Evolutionary conservation across 2,329 filamentous ascomycete species (phyloP), one percentile per base, ranked within the genome.

Genomic region (Colletotrichum sp.): DNA sequence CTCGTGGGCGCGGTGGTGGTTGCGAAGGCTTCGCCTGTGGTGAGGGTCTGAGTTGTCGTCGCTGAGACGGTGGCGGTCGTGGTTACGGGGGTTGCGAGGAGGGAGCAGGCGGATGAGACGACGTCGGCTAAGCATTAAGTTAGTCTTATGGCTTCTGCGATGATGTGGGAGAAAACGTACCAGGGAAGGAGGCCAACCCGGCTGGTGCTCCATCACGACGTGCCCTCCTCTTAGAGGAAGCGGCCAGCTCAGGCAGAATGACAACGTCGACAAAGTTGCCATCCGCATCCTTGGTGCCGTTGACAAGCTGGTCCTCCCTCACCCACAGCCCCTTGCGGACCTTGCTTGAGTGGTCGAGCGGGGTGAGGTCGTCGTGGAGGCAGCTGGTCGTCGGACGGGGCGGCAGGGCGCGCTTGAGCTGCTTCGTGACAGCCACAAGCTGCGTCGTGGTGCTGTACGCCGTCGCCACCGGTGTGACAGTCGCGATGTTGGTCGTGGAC

Each of bases 251-350:
- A 6, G 26, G 22, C 15, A 28, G 55, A 3, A 59, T 8, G 16
- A 26, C 24, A 5, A 59, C 26, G 2, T 59, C 55, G 0, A 59
- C 55, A 18, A 59, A 59, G 26, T 59, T 24, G 22, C 55, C 55
- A 16, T 59, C 16, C 24, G 44, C 44, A 6, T 59, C 55, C 24
- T 24, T 59, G 3, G 55, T 59, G 0, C 55, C 55, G 8, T 59
- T 59, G 1, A 59, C 24, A 5, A 59, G 55, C 55, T 24, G 22
- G 7, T 59, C 55, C 0, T 59, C 55, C 0, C 55, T 15, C 0
- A 13, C 55, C 55, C 55, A 28, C 0, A 59, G 15, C 1, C 55
- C 55, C 0, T 1, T 0, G 4, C 22, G 26, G 15, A 59, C 1
- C 55, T 59, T 24, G 24, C 3, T 9, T 3, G 55, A 59, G 8